phyloP scores from a whole-genome alignment of 2,329 filamentous ascomycete species.

The Botrytis cinerea region DNA sequence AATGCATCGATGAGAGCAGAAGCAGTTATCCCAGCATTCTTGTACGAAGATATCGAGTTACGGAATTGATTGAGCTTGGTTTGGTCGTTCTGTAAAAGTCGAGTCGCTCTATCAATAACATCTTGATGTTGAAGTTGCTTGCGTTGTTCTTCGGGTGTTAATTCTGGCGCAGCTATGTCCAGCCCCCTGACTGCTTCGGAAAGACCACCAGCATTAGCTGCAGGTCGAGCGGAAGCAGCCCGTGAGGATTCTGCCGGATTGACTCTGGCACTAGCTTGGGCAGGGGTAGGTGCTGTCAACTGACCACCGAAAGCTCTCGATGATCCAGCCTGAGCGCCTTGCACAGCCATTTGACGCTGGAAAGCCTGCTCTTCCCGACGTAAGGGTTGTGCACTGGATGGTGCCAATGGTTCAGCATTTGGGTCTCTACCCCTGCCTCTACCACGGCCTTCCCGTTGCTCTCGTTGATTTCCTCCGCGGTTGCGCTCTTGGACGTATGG shows the following conservation, averaged over 20 bases:
- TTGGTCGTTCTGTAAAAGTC: slow-evolving; percentile 75
- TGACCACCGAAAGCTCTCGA: slow-evolving; percentile 83
- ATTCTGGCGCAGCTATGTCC: slow-evolving; percentile 50
- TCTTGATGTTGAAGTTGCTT: slow-evolving; percentile 77
- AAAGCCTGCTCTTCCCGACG: slow-evolving; percentile 87
- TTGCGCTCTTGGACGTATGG: slow-evolving; percentile 64
- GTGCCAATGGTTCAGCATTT: slow-evolving; percentile 76
- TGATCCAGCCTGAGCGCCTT: slow-evolving; percentile 79
- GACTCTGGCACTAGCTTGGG: slow-evolving; percentile 44
- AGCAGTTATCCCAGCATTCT: slow-evolving; percentile 67
- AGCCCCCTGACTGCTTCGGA: slow-evolving; percentile 36
- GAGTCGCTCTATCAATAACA: slow-evolving; percentile 82
- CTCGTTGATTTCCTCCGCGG: slow-evolving; percentile 49
- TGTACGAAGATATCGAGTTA: slow-evolving; percentile 75
- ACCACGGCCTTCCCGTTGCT: slow-evolving; percentile 47
- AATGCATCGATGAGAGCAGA: slow-evolving; percentile 81
- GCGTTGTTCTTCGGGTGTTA: slow-evolving; percentile 78
- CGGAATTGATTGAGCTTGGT: slow-evolving; percentile 79
- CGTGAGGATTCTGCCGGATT: slow-evolving; percentile 18
- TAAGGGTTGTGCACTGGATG: slow-evolving; percentile 76
- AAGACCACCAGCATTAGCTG: slow-evolving; percentile 14
- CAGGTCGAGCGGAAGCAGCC: slow-evolving; percentile 29
- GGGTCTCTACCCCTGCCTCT: slow-evolving; percentile 76
- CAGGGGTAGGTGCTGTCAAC: slow-evolving; percentile 54
- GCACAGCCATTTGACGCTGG: slow-evolving; percentile 88